These are phyloP conservation scores for Monosporozyma servazzii DNA, from an alignment of 805 yeast species.

Conservation along the genomic window DNA sequence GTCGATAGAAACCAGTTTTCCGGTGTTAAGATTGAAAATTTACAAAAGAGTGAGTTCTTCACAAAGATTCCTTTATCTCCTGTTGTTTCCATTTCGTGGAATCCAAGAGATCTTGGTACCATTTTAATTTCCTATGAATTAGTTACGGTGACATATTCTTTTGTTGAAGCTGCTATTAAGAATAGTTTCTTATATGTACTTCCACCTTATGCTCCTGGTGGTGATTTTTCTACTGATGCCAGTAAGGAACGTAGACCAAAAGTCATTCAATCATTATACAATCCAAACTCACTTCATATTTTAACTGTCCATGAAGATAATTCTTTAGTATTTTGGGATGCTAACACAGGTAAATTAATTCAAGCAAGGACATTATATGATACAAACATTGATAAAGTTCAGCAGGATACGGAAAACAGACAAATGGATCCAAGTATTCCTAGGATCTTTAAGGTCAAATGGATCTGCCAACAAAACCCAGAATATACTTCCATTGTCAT, in stretches of 20 bases:
- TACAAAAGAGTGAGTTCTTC: conserved; percentile 50
- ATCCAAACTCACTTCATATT: conserved; percentile 86
- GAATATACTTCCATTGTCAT: conserved; percentile 68
- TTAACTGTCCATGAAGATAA: conserved; percentile 76
- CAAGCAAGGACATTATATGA: conserved; percentile 69
- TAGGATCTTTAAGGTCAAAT: conserved; percentile 45
- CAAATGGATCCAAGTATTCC: conserved; percentile 16
- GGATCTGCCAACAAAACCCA: conserved; percentile 77
- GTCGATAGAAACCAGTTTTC: conserved; percentile 68
- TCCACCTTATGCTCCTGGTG: conserved; percentile 65
- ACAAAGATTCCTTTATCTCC: conserved; percentile 53
- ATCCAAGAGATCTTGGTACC: conserved; percentile 82
- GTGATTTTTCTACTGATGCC: conserved; percentile 34
- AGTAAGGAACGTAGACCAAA: conserved; percentile 34
- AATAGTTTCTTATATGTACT: conserved; percentile 51
- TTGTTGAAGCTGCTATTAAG: conserved; percentile 51
- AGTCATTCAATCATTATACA: conserved; percentile 56
- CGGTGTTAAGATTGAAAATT: conserved; percentile 56
- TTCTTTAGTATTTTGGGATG: conserved; percentile 88
- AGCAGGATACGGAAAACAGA: conserved; percentile 15
- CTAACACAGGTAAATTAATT: conserved; percentile 60
- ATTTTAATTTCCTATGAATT: conserved; percentile 64
- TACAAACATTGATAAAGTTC: conserved; percentile 50
- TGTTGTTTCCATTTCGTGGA: conserved; percentile 62
- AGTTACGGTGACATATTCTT: conserved; percentile 58